Evolutionary conservation across 139 green algal genomes (phyloP).

Genomic region (Picochlorum sp.): DNA sequence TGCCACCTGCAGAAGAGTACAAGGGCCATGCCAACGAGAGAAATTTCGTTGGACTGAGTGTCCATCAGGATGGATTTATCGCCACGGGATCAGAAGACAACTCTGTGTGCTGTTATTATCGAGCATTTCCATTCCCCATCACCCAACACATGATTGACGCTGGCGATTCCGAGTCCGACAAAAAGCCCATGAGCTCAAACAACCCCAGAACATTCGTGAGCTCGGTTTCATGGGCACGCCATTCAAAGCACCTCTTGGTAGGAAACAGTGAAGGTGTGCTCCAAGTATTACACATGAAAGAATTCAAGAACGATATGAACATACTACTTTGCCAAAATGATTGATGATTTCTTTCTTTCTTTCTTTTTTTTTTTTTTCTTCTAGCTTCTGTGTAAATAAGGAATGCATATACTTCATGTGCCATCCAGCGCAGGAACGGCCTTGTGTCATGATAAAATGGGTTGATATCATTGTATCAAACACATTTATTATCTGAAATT

Average conservation of each 20-base stretch:
- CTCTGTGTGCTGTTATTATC: constrained; percentile 31
- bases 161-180: neutral
- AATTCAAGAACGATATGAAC: no score
- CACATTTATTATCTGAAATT: no score
- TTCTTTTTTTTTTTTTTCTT: no score
- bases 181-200: neutral
- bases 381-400: no score
- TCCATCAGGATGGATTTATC: constrained; percentile 51
- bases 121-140: constrained; percentile 23
- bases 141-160: constrained; percentile 7
- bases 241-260: constrained; percentile 20
- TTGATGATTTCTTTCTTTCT: no score
- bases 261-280: constrained; percentile 31
- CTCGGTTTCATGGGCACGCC: constrained; percentile 24
- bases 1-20: constrained; percentile 16
- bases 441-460: no score
- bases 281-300: constrained; percentile 22
- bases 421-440: no score
- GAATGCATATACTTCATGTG: no score
- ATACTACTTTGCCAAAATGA: no score
- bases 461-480: no score
- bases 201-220: constrained; percentile 20
- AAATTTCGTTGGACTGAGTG: constrained; percentile 72
- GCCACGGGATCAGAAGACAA: constrained; percentile 63
- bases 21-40: constrained; percentile 66